phyloP scores from a whole-genome alignment of 2,329 filamentous ascomycete species.

The Fusarium veterinarium region DNA sequence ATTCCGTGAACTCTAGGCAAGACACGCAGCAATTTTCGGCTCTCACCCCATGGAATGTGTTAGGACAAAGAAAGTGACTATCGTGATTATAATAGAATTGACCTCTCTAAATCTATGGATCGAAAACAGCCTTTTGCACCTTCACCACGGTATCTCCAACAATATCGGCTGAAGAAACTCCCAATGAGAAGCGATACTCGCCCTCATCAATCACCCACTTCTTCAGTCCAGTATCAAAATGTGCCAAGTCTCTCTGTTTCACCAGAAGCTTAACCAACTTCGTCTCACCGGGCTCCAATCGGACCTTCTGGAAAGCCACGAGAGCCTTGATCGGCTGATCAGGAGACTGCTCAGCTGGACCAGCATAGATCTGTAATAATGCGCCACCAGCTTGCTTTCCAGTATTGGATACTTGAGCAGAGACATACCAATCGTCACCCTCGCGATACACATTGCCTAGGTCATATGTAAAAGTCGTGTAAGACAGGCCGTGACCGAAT shows the following conservation, averaged over 20 bases:
- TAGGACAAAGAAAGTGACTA: background rate
- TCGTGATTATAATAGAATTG: too few species aligned
- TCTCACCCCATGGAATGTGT: background rate
- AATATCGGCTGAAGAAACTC: conserved; percentile 42
- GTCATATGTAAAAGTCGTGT: conserved; percentile 70
- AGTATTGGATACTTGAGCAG: conserved; percentile 66
- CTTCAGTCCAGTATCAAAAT: conserved; percentile 39
- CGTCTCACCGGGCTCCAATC: conserved; percentile 36
- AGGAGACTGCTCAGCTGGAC: conserved; percentile 1
- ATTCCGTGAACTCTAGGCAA: rapidly evolving
- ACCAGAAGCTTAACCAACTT: conserved; percentile 28
- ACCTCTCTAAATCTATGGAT: background rate
- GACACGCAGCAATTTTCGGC: too few species aligned
- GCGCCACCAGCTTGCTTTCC: conserved; percentile 60
- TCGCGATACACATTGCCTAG: conserved; percentile 54
- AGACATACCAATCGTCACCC: conserved; percentile 58
- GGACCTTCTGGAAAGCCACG: conserved; percentile 47
- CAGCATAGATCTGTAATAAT: conserved; percentile 66
- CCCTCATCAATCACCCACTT: conserved; percentile 46
- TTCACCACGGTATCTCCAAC: background rate
- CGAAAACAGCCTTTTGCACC: background rate
- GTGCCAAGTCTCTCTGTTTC: conserved; percentile 42
- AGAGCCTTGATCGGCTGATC: conserved; percentile 47
- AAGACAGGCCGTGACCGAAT: conserved; percentile 75
- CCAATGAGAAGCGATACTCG: conserved; percentile 44